These are phyloP conservation scores for Gossypium schwendimanii DNA, from an alignment of 441 rosid genomes.

Conservation along the genomic window DNA sequence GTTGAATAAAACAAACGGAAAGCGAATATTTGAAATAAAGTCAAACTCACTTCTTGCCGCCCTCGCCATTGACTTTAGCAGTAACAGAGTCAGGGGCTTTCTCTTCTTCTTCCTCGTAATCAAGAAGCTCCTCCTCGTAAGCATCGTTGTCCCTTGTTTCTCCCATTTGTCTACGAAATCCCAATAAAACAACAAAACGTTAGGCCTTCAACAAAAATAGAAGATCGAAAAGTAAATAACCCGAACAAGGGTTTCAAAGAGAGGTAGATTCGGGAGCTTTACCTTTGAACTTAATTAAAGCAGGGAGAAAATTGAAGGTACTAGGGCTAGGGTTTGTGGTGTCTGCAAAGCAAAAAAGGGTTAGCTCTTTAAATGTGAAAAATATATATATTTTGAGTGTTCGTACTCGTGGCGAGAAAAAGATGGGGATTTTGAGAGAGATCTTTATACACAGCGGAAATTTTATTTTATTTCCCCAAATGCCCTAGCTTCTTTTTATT, in stretches of 20 bases:
- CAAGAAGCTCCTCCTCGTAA: slow-evolving; percentile 98
- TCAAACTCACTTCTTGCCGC: slow-evolving; percentile 65
- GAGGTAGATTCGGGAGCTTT: background rate
- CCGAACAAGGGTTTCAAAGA: slow-evolving; percentile 5
- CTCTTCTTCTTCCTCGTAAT: slow-evolving; percentile 94
- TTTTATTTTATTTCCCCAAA: background rate
- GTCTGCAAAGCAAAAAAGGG: slow-evolving; percentile 39
- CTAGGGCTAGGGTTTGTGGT: slow-evolving; percentile 29
- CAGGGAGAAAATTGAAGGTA: background rate
- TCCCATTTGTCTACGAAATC: slow-evolving; percentile 48
- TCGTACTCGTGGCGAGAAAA: background rate
- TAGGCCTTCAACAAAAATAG: background rate
- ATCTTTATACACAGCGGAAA: background rate
- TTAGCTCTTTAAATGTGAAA: slow-evolving; percentile 22
- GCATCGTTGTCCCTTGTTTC: slow-evolving; percentile 90
- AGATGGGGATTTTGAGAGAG: background rate
- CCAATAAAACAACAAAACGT: background rate
- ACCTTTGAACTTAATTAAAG: slow-evolving; percentile 21
- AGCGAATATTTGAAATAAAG: background rate
- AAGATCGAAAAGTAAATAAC: background rate
- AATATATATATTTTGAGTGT: background rate
- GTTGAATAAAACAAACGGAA: background rate
- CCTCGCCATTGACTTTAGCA: slow-evolving; percentile 78
- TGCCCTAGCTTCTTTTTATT: slow-evolving; percentile 12
- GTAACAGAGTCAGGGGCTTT: slow-evolving; percentile 67